These are phyloP conservation scores for Coelastrella sp. DNA, from an alignment of 139 green algal genomes.

Conservation along the genomic window DNA sequence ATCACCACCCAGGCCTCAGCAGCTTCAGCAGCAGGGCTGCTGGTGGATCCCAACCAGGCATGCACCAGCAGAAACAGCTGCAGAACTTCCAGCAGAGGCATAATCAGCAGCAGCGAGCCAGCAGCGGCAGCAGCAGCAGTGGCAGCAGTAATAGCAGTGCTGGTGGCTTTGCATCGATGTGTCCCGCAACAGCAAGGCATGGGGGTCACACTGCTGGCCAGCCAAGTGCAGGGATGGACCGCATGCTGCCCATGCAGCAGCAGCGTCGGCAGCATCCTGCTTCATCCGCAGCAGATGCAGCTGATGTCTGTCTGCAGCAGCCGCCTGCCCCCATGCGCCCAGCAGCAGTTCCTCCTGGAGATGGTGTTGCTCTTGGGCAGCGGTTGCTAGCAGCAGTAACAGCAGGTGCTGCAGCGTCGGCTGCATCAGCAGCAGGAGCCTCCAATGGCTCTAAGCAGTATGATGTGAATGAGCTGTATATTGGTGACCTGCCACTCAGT, in stretches of 20 bases:
- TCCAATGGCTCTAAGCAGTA: slow-evolving; percentile 10
- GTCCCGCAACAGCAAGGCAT: background rate
- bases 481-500: slow-evolving; percentile 36
- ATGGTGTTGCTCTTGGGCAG: background rate
- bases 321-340: background rate
- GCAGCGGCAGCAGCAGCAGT: background rate
- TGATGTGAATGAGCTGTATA: slow-evolving; percentile 42
- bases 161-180: background rate
- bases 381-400: slow-evolving; percentile 17
- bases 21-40: background rate
- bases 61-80: slow-evolving; percentile 16
- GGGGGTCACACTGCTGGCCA: background rate
- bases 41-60: background rate
- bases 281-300: background rate
- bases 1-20: background rate
- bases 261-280: background rate
- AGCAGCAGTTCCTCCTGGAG: background rate
- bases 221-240: background rate
- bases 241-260: slow-evolving; percentile 1
- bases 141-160: background rate
- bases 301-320: background rate
- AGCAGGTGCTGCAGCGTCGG: background rate
- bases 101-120: background rate
- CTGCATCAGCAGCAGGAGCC: background rate
- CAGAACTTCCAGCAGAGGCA: background rate